Percentiles rank a stretch among this genome's conserved stretches.
Evolutionary conservation across 257 asterid genomes (phyloP).

Genomic region (Solanum ahanhuiri): DNA sequence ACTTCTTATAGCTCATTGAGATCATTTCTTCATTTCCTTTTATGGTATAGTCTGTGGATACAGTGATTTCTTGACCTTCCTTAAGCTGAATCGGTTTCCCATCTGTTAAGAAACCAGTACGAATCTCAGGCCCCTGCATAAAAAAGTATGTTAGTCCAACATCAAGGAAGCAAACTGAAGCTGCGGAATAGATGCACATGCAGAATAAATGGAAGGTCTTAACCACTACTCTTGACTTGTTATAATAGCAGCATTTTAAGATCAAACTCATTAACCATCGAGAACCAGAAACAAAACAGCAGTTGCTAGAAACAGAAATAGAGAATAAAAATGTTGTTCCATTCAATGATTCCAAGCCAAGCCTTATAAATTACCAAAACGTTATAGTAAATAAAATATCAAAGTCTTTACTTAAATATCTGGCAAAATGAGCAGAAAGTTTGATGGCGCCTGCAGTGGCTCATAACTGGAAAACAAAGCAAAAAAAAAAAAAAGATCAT

Average conservation of each 20-base stretch:
- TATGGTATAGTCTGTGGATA: constrained; percentile 67
- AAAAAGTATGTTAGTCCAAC: constrained; percentile 2
- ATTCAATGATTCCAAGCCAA: background rate
- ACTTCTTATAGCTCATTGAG: constrained; percentile 73
- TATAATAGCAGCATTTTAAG: background rate
- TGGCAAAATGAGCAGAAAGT: background rate
- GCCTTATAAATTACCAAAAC: background rate
- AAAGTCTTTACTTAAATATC: background rate
- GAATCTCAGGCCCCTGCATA: constrained; percentile 76
- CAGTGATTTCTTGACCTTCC: constrained; percentile 59
- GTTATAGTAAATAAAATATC: background rate
- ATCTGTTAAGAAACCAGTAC: constrained; percentile 72
- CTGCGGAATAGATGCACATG: background rate
- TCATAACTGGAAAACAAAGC: background rate
- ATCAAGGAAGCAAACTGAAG: background rate
- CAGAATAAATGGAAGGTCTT: background rate
- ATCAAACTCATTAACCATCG: background rate
- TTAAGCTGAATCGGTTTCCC: constrained; percentile 66
- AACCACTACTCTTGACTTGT: background rate
- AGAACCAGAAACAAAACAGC: background rate
- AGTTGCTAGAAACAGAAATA: background rate
- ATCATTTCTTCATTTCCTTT: constrained; percentile 55
- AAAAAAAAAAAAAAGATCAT: background rate
- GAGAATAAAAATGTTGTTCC: background rate
- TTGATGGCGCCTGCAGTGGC: background rate